Evolutionary conservation across 306 rosid genomes (phyloP).

Genomic region (Senna tora): DNA sequence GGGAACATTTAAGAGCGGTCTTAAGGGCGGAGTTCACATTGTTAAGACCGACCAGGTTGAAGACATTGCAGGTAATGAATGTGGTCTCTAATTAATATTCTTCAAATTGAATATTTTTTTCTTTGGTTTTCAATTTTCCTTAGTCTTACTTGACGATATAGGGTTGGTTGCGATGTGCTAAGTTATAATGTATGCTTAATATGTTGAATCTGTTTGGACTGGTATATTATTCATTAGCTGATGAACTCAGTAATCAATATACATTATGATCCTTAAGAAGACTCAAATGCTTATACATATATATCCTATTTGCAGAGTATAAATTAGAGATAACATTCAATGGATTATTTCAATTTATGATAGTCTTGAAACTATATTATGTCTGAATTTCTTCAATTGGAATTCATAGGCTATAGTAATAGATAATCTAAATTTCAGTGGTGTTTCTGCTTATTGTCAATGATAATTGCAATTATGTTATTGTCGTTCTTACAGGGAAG

Average conservation of each 20-base stretch:
- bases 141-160: not conserved
- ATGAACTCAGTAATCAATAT: not conserved
- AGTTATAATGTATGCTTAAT: not conserved
- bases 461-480: not conserved
- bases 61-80: constrained; percentile 85
- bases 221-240: not conserved
- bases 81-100: constrained; percentile 1
- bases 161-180: not conserved
- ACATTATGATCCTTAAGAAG: not conserved
- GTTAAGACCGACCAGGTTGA: constrained; percentile 80
- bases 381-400: constrained; percentile 21
- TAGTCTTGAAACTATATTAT: constrained; percentile 1
- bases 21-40: constrained; percentile 97
- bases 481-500: constrained; percentile 63
- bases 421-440: constrained; percentile 5
- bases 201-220: not conserved
- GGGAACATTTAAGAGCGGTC: constrained; percentile 92
- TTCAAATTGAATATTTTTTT: constrained; percentile 20
- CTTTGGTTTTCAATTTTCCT: constrained; percentile 27
- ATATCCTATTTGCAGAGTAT: not conserved
- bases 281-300: not conserved
- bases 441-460: constrained; percentile 5
- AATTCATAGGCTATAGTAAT: constrained; percentile 9
- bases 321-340: not conserved
- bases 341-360: not conserved